Evolutionary conservation across 495 filamentous ascomycete genomes (phyloP).

Genomic region (Staphylotrichum longicolle): DNA sequence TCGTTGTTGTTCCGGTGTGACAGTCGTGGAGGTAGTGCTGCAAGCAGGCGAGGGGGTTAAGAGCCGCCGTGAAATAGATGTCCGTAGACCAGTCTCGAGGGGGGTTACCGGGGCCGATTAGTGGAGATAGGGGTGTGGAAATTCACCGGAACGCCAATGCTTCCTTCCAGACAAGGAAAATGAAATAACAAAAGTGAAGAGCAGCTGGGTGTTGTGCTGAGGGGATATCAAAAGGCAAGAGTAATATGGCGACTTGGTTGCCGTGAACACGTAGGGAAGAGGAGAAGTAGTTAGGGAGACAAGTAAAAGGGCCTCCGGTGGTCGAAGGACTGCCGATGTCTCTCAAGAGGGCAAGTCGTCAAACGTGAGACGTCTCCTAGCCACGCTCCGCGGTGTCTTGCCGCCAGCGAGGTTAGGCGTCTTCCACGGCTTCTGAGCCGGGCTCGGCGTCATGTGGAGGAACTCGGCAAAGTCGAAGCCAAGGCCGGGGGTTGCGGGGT

Average conservation of each 20-base stretch:
- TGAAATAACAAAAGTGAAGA: constrained; percentile 4
- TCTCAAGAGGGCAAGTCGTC: constrained; percentile 37
- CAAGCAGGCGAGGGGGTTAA: no score
- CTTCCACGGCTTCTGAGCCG: constrained; percentile 82
- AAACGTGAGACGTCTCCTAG: constrained; percentile 46
- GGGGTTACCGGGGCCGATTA: background rate
- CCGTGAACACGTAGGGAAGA: background rate
- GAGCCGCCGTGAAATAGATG: no score
- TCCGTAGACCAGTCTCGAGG: background rate
- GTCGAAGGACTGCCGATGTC: background rate
- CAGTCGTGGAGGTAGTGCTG: no score
- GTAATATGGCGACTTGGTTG: background rate
- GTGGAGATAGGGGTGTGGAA: background rate
- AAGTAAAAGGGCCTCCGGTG: no score
- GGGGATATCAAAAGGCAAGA: background rate
- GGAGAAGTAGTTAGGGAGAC: no score
- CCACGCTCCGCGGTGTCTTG: constrained; percentile 44
- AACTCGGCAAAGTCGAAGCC: constrained; percentile 96
- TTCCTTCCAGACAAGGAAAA: background rate
- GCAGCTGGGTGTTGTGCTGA: background rate
- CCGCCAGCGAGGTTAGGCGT: constrained; percentile 46
- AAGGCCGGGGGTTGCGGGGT: constrained; percentile 59
- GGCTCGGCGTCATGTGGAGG: constrained; percentile 93
- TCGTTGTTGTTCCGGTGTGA: no score
- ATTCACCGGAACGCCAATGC: background rate